phyloP scores from a whole-genome alignment of 1,284 basidiomycete genomes.

The Neotropicomus parvogracilis region DNA sequence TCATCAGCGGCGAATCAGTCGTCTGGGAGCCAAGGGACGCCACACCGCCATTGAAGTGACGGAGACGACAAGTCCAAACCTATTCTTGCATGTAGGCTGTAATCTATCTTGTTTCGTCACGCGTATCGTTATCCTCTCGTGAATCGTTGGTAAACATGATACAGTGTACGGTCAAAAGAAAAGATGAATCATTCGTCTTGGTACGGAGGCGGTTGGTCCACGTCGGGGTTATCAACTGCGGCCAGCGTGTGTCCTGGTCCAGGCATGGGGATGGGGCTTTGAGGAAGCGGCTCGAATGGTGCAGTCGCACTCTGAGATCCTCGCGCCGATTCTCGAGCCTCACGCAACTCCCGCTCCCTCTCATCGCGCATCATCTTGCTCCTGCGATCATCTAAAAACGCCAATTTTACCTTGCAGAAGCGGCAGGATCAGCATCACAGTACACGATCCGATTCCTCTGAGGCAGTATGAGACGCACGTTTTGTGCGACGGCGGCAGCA shows the following conservation, averaged over 20 bases:
- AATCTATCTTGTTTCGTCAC: neutral
- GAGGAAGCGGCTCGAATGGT: neutral
- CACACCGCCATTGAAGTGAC: too few relatives aligned
- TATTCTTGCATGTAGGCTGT: conserved; percentile 26
- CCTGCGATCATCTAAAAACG: conserved; percentile 72
- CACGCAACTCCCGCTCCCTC: conserved; percentile 51
- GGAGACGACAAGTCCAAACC: conserved; percentile 35
- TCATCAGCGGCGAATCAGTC: neutral
- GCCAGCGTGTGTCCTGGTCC: conserved; percentile 23
- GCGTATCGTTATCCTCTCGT: neutral
- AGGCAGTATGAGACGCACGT: conserved; percentile 35
- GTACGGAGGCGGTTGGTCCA: conserved; percentile 26
- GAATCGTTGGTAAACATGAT: conserved; percentile 8
- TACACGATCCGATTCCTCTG: neutral
- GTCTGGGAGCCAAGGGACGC: conserved; percentile 8
- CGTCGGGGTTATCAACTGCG: conserved; percentile 8
- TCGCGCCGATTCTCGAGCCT: conserved; percentile 26
- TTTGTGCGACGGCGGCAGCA: conserved; percentile 49
- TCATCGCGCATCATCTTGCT: conserved; percentile 50
- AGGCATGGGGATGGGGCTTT: conserved; percentile 15
- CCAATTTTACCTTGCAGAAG: conserved; percentile 57
- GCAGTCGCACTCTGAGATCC: neutral
- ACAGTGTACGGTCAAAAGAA: conserved; percentile 2
- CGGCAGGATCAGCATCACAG: neutral
- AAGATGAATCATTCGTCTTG: conserved; percentile 11